Percentiles rank a stretch among this genome's conserved stretches.
These are phyloP conservation scores for Coriolopsis trogii DNA, from an alignment of 1,284 basidiomycete species.

Conservation along the genomic window DNA sequence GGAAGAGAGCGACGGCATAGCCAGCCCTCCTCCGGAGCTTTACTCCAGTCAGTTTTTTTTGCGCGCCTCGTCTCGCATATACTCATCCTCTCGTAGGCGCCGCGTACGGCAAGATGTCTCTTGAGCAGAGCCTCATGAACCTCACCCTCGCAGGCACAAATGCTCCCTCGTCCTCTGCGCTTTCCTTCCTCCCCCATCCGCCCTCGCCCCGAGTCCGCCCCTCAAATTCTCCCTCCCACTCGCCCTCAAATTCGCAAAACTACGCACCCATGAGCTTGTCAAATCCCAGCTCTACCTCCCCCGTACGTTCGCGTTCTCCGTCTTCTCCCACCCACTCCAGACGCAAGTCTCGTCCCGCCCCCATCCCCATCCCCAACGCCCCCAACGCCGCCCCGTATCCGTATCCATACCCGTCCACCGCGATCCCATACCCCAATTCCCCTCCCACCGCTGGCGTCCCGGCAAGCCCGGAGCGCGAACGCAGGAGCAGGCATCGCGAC, in stretches of 20 bases:
- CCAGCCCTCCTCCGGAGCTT: constrained; percentile 25
- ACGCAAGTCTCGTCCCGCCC: constrained; percentile 22
- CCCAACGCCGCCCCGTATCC: constrained; percentile 4
- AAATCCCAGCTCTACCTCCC: constrained; percentile 16
- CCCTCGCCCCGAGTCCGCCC: constrained; percentile 25
- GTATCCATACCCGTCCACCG: constrained; percentile 2
- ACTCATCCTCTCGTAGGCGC: background rate
- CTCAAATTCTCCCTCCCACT: constrained; percentile 8
- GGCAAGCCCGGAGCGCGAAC: constrained; percentile 25
- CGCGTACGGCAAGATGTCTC: constrained; percentile 18
- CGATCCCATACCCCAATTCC: background rate
- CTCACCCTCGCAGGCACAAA: constrained; percentile 24
- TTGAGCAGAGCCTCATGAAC: constrained; percentile 24
- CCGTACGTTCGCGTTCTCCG: constrained; percentile 24
- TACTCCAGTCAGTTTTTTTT: constrained; percentile 14
- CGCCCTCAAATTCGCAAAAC: constrained; percentile 10
- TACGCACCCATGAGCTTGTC: constrained; percentile 18
- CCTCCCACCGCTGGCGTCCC: constrained; percentile 13
- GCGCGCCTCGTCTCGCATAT: constrained; percentile 9
- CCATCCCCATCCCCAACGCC: constrained; percentile 19
- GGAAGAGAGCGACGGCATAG: constrained; percentile 60
- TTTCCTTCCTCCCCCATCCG: constrained; percentile 33
- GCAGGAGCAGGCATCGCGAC: constrained; percentile 18
- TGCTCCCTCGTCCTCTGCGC: constrained; percentile 22
- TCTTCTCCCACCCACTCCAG: constrained; percentile 18